These are phyloP conservation scores for Quercus variabilis DNA, from an alignment of 306 rosid genomes.

Conservation along the genomic window DNA sequence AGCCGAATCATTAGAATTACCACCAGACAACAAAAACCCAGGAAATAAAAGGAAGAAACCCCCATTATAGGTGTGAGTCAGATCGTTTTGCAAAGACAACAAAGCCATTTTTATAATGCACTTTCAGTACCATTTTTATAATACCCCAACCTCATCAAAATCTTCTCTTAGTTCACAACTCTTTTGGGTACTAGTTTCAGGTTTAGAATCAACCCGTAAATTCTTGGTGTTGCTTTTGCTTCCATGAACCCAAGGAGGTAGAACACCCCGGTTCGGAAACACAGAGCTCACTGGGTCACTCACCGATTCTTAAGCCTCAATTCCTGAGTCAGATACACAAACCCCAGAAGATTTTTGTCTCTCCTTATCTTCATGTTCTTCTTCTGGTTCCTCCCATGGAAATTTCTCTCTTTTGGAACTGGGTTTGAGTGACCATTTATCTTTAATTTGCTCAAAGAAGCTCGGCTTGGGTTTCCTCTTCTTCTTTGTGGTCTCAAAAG, in stretches of 20 bases:
- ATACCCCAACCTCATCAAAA: constrained; percentile 5
- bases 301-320: constrained; percentile 17
- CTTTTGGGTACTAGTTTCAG: constrained; percentile 6
- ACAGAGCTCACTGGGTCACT: constrained; percentile 30
- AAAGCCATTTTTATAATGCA: too few species aligned
- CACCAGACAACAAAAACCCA: too few species aligned
- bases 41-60: too few species aligned
- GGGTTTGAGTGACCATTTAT: constrained; percentile 71
- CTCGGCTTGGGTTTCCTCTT: constrained; percentile 68
- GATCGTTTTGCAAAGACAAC: too few species aligned
- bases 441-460: constrained; percentile 65
- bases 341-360: constrained; percentile 3
- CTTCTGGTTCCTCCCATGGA: constrained; percentile 63
- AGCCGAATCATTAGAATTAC: too few species aligned
- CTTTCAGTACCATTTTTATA: neutral
- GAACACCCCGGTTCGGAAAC: constrained; percentile 26
- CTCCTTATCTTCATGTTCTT: constrained; percentile 2
- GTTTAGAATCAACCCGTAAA: constrained; percentile 15
- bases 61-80: too few species aligned
- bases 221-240: constrained; percentile 25
- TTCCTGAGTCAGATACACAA: neutral
- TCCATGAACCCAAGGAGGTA: constrained; percentile 73
- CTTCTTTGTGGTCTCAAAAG: constrained; percentile 34
- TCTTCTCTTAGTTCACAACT: neutral
- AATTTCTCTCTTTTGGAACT: constrained; percentile 50